Percentiles rank a stretch among this genome's conserved stretches.
Evolutionary conservation across 768 basidiomycete genomes (phyloP).

Genomic region (Leucocoprinus leucothites): DNA sequence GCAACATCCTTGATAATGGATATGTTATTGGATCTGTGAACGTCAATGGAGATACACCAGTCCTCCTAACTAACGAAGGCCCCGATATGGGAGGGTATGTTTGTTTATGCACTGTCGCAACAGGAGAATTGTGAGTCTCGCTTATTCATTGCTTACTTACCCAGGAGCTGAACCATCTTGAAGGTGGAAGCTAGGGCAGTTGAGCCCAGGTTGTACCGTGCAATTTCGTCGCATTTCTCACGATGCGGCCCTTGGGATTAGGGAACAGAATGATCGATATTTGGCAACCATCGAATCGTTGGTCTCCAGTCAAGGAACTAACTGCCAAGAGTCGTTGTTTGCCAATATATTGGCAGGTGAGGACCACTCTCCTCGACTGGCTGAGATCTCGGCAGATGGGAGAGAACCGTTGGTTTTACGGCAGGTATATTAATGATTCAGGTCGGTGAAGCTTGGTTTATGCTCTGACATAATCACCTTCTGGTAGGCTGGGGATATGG

Average conservation of each 20-base stretch:
- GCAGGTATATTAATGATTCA: conserved; percentile 37
- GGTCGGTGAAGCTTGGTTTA: background rate
- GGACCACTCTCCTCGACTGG: background rate
- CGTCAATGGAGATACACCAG: conserved; percentile 68
- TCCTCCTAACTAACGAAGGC: conserved; percentile 59
- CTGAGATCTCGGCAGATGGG: background rate
- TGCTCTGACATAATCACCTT: background rate
- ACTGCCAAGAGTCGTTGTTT: background rate
- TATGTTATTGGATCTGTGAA: conserved; percentile 56
- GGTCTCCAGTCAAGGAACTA: background rate
- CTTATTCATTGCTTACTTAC: background rate
- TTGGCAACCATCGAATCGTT: conserved; percentile 28
- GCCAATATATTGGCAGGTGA: background rate
- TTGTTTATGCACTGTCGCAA: conserved; percentile 50
- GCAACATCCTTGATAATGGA: conserved; percentile 63
- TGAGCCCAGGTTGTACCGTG: conserved; percentile 53
- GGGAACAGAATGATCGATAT: conserved; percentile 20
- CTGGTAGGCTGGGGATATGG: conserved; percentile 60
- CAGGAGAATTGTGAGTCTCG: conserved; percentile 46
- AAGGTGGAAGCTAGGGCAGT: conserved; percentile 70
- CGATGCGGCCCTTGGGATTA: conserved; percentile 28
- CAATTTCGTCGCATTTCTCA: conserved; percentile 50
- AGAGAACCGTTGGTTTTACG: conserved; percentile 41
- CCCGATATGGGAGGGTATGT: conserved; percentile 65
- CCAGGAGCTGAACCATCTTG: background rate